A percentile compares a stretch with the other conserved stretches of the same genome.
These are phyloP conservation scores for Cardamine occulta DNA, from an alignment of 345 rosid genomes.

Conservation along the genomic window DNA sequence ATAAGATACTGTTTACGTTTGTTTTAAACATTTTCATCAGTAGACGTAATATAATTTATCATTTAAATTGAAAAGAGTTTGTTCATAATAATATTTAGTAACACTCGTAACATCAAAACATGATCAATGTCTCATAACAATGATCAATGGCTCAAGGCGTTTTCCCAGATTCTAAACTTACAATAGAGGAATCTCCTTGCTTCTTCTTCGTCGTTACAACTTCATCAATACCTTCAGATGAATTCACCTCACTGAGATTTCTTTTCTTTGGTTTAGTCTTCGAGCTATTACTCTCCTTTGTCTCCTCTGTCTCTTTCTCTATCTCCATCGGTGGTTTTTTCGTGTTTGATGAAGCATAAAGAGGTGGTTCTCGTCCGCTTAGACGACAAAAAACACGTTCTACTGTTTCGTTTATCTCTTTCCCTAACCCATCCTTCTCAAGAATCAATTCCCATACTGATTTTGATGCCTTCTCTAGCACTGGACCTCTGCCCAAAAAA, in stretches of 20 bases:
- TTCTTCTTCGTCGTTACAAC: slow-evolving; percentile 39
- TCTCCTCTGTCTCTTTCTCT: slow-evolving; percentile 48
- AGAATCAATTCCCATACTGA: slow-evolving; percentile 98
- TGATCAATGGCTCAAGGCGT: slow-evolving; percentile 33
- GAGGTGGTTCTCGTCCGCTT: slow-evolving; percentile 79
- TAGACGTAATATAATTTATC: too few relatives aligned
- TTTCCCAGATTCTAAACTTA: slow-evolving; percentile 13
- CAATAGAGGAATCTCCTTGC: slow-evolving; percentile 31
- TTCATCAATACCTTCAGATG: slow-evolving; percentile 49
- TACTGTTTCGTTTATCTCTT: slow-evolving; percentile 60
- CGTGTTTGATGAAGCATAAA: slow-evolving; percentile 52
- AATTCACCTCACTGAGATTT: slow-evolving; percentile 51
- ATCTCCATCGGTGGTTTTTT: slow-evolving; percentile 44
- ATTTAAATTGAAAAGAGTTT: too few relatives aligned
- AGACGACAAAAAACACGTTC: slow-evolving; percentile 78
- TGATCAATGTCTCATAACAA: slow-evolving; percentile 19
- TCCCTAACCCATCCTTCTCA: slow-evolving; percentile 76
- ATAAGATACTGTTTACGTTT: too few relatives aligned
- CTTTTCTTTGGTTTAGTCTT: slow-evolving; percentile 61
- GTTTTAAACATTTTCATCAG: too few relatives aligned
- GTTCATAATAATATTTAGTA: too few relatives aligned
- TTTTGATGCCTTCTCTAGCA: slow-evolving; percentile 91
- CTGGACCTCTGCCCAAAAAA: slow-evolving; percentile 63
- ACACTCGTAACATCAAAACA: neutral
- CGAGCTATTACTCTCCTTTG: slow-evolving; percentile 47